Conservation (phyloP, 2,329 filamentous ascomycete species). For the Aspergillus sp. region DNA sequence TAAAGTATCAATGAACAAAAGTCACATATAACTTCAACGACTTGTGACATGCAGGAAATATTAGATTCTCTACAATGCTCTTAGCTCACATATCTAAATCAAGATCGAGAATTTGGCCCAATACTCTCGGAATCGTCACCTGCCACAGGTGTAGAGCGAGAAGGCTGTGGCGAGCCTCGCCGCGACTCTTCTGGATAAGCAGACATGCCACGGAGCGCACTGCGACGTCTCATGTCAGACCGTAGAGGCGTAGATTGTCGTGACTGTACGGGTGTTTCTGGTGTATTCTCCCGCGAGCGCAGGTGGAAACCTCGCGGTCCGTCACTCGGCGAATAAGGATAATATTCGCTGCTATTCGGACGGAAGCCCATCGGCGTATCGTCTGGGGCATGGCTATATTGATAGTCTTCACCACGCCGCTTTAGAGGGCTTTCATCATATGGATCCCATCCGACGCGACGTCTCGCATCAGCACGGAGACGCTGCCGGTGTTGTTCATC, state of each 20-base stretch:
- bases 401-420: constrained; percentile 64
- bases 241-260: constrained; percentile 23
- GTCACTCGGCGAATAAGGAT: constrained; percentile 28
- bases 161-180: constrained; percentile 36
- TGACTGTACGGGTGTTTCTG: constrained; percentile 24
- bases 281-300: constrained; percentile 33
- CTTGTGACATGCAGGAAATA: no score
- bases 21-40: no score
- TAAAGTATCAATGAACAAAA: no score
- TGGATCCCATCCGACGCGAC: constrained; percentile 67
- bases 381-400: constrained; percentile 42
- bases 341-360: constrained; percentile 21
- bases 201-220: constrained; percentile 22
- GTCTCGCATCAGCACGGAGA: constrained; percentile 59
- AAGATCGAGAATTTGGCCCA: constrained; percentile 4
- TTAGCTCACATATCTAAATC: not conserved
- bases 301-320: constrained; percentile 25
- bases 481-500: constrained; percentile 61
- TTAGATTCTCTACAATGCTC: no score
- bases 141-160: constrained; percentile 24
- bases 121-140: constrained; percentile 29
- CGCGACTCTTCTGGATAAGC: constrained; percentile 16
- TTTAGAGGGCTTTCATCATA: constrained; percentile 71
- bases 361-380: constrained; percentile 24
- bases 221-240: constrained; percentile 17